Percentiles rank a stretch among this genome's conserved stretches.
Evolutionary conservation across 352 stramenopile species (phyloP).

Genomic region (Globisporangium takayamanum): DNA sequence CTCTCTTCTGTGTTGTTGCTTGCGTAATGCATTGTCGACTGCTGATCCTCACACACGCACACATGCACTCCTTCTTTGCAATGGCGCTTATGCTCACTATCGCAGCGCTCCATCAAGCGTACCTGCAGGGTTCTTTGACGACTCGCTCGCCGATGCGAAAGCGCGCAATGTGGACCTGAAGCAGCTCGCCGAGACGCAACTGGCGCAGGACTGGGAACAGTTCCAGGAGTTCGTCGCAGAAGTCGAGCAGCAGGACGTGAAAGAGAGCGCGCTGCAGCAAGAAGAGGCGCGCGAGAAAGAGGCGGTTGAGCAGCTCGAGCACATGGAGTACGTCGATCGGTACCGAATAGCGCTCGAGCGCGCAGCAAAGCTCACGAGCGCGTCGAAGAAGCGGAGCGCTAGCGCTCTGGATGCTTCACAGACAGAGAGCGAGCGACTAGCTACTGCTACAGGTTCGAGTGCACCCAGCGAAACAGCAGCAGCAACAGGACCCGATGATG

Average conservation of each 20-base stretch:
- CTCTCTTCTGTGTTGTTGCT: too few relatives aligned
- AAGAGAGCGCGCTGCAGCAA: constrained; percentile 25
- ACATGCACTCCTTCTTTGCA: too few relatives aligned
- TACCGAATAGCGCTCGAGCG: constrained; percentile 46
- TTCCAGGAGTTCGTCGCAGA: constrained; percentile 56
- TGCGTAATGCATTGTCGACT: too few relatives aligned
- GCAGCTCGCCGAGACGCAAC: constrained; percentile 32
- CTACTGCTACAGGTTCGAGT: neutral
- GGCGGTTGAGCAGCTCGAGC: constrained; percentile 47
- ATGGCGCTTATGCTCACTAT: neutral
- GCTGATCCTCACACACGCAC: too few relatives aligned
- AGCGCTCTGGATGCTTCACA: neutral
- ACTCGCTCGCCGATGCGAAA: constrained; percentile 43
- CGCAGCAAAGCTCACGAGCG: constrained; percentile 13
- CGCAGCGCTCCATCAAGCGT: constrained; percentile 2
- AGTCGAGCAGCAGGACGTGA: constrained; percentile 36
- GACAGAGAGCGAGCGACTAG: neutral
- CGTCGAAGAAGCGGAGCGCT: constrained; percentile 11
- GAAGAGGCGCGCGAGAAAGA: constrained; percentile 40
- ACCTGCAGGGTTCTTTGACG: constrained; percentile 45
- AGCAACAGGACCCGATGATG: too few relatives aligned
- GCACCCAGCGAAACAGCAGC: too few relatives aligned
- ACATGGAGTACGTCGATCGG: constrained; percentile 65
- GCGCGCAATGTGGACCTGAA: constrained; percentile 38
- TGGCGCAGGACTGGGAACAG: constrained; percentile 47